Conservation (phyloP, 805 yeast genomes). For the Metschnikowia matae region DNA sequence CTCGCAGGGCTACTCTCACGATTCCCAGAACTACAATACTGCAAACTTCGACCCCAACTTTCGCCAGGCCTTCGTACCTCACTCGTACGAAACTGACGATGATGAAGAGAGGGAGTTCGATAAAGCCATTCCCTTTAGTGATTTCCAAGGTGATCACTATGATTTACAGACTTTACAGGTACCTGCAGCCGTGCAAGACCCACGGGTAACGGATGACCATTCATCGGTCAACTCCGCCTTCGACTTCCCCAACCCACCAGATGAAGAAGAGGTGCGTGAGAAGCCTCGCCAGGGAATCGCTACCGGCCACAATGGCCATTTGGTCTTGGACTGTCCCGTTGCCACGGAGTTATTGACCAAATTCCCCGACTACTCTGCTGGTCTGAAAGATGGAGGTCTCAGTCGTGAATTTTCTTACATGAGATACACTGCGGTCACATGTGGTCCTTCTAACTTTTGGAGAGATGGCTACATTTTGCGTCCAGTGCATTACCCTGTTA, state of each 20-base stretch:
- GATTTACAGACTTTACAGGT: constrained; percentile 33
- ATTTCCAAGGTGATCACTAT: constrained; percentile 40
- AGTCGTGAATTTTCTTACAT: constrained; percentile 56
- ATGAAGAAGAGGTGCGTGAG: constrained; percentile 27
- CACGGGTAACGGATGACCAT: constrained; percentile 11
- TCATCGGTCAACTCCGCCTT: constrained; percentile 24
- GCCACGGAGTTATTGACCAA: constrained; percentile 57
- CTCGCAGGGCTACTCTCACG: constrained; percentile 8
- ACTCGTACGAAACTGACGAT: constrained; percentile 35
- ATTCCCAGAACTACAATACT: constrained; percentile 2
- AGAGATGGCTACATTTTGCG: constrained; percentile 54
- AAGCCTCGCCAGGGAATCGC: constrained; percentile 29
- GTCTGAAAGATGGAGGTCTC: constrained; percentile 36
- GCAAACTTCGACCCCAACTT: constrained; percentile 12
- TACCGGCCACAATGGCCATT: constrained; percentile 55
- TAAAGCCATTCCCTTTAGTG: constrained; percentile 34
- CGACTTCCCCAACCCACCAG: constrained; percentile 33
- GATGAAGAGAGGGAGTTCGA: constrained; percentile 41
- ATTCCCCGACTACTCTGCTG: constrained; percentile 36
- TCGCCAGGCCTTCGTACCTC: constrained; percentile 41
- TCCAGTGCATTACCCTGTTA: constrained; percentile 48
- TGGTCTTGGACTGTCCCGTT: constrained; percentile 85
- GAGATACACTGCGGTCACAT: constrained; percentile 62
- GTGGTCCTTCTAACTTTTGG: constrained; percentile 64
- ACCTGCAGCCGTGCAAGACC: constrained; percentile 18